These are phyloP conservation scores for Taxawa tesnikishii DNA, from an alignment of 2,329 filamentous ascomycete species.

Conservation along the genomic window DNA sequence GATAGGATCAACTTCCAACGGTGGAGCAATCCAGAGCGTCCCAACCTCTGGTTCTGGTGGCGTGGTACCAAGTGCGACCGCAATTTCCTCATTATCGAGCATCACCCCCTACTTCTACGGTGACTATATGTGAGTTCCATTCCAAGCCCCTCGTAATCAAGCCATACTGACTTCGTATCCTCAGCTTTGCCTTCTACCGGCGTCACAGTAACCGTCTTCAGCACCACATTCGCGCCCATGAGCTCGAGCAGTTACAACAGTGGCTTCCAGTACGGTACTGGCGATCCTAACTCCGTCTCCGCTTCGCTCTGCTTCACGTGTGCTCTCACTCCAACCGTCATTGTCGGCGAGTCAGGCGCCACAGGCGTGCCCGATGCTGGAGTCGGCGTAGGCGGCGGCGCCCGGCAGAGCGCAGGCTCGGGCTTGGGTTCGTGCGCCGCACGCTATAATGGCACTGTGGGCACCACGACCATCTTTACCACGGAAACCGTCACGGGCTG, in stretches of 20 bases:
- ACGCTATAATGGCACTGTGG: constrained; percentile 7
- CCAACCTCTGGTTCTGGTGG: too few species aligned
- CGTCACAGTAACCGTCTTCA: not conserved
- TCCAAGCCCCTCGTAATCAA: not conserved
- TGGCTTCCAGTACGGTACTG: not conserved
- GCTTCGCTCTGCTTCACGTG: constrained; percentile 17
- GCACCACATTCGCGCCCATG: not conserved
- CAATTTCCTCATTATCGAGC: too few species aligned
- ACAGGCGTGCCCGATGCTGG: constrained; percentile 18
- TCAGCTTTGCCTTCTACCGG: not conserved
- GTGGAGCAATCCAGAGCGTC: too few species aligned
- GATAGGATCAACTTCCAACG: too few species aligned
- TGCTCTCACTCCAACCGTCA: constrained; percentile 14
- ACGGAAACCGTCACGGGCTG: constrained; percentile 19
- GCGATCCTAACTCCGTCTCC: constrained; percentile 1
- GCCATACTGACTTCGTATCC: not conserved
- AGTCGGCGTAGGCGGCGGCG: constrained; percentile 18
- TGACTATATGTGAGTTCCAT: constrained; percentile 7
- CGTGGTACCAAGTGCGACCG: too few species aligned
- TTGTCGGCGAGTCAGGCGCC: constrained; percentile 11
- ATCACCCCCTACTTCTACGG: not conserved
- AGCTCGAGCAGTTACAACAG: not conserved
- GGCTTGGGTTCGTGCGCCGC: too few species aligned
- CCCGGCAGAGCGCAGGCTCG: too few species aligned
- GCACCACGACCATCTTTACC: constrained; percentile 19